Base-by-base conservation (phyloP, 2,329 filamentous ascomycete species). In the Fusarium virguliforme region DNA sequence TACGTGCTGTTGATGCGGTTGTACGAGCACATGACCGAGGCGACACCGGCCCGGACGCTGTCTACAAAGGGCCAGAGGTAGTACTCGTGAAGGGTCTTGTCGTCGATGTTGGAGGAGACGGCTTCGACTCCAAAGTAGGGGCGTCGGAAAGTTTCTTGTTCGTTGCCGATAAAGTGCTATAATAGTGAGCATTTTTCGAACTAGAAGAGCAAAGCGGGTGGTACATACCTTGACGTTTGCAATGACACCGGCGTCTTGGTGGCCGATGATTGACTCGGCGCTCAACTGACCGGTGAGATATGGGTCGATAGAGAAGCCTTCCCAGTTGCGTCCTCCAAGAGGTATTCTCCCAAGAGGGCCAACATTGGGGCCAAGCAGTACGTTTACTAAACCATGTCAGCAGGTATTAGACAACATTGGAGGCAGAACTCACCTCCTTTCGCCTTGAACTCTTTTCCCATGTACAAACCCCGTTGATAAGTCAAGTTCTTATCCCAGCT, bases 181-280 rank as follows among this genome's bases (percentile, higher is more conserved):
- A 1, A 1, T 3, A 4, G 18, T 35, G 1, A 55, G 53, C 8
- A 13, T 6, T 1, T 1, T 24, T 24, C 22, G 22, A 24, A 24
- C 22, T 24, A 24, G 22, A 5, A 6, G 3, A 0, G 2, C 3
- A 5, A 9, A 3, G 5, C 3, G 0, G 3, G 7, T 1, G 7
- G 4, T 2, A 7, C 60, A 32, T 38, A 84, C 83, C 79, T 88
- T 95, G 85, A 85, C 90, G 82, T 90, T 93, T 62, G 94, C 92
- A 78, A 97, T 92, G 38, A 95, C 90, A 74, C 93, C 93, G 4
- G 90, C 90, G 75, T 91, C 89, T 77, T 96, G 93, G 58, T 94
- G 92, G 32, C 92, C 93, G 68, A 88, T 85, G 73, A 95, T 88
- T 1, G 91, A 92, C 75, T 93, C 87, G n/a, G 88, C 88, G 65